A percentile compares a stretch with the other conserved stretches of the same genome.
phyloP scores from a whole-genome alignment of 495 filamentous ascomycete species.

The Neurospora sp. region DNA sequence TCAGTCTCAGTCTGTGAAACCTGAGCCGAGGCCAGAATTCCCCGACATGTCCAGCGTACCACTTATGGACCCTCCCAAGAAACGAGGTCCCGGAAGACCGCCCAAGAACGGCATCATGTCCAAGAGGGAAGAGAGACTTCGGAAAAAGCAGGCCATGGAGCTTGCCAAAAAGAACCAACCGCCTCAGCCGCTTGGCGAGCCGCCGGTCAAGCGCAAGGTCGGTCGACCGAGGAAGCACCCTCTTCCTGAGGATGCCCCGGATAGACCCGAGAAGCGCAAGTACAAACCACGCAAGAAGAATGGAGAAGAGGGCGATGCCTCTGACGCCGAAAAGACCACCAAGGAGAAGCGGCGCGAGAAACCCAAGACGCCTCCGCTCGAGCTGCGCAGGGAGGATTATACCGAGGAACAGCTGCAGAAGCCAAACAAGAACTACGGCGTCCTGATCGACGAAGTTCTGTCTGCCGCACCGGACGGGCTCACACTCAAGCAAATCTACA shows the following conservation, averaged over 20 bases:
- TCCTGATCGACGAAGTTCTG: slow-evolving; percentile 84
- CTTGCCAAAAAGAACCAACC: slow-evolving; percentile 37
- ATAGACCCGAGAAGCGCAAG: slow-evolving; percentile 62
- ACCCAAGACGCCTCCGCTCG: slow-evolving; percentile 47
- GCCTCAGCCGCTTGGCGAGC: slow-evolving; percentile 32
- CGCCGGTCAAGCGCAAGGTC: slow-evolving; percentile 49
- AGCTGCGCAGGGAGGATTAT: slow-evolving; percentile 62
- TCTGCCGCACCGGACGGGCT: slow-evolving; percentile 62
- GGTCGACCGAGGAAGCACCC: slow-evolving; percentile 46
- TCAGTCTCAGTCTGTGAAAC: slow-evolving; percentile 13
- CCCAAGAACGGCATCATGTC: slow-evolving; percentile 92
- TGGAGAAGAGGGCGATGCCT: slow-evolving; percentile 37
- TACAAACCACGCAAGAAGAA: slow-evolving; percentile 67
- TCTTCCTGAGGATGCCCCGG: slow-evolving; percentile 42
- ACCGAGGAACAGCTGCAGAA: slow-evolving; percentile 78
- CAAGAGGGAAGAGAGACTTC: slow-evolving; percentile 62
- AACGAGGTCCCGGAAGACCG: slow-evolving; percentile 76
- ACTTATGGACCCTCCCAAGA: slow-evolving; percentile 39
- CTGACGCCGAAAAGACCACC: slow-evolving; percentile 36
- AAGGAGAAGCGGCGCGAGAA: slow-evolving; percentile 52
- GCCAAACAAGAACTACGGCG: slow-evolving; percentile 77
- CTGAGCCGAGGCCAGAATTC: slow-evolving; percentile 23
- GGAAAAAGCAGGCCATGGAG: slow-evolving; percentile 51
- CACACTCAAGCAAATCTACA: slow-evolving; percentile 90
- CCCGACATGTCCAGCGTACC: slow-evolving; percentile 12